Evolutionary conservation across 164 flowering plant genomes (phyloP).

Genomic region (Saururus chinensis): DNA sequence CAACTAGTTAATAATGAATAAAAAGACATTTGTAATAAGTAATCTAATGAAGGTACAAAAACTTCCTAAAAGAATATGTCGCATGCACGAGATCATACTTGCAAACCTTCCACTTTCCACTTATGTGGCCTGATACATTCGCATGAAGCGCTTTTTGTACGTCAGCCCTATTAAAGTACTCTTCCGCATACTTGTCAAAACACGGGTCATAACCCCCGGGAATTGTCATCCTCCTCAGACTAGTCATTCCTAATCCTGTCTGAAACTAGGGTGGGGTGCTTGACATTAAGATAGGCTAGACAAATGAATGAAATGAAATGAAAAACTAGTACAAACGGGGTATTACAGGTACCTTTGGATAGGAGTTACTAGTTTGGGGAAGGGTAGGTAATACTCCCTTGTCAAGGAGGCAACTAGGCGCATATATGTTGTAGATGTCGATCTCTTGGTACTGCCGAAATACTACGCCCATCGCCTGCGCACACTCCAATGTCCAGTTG

Average conservation of each 20-base stretch:
- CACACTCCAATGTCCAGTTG: conserved; percentile 32
- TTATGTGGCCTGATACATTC: conserved; percentile 9
- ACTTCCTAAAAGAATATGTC: background rate
- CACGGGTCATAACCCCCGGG: conserved; percentile 66
- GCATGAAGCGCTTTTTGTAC: conserved; percentile 49
- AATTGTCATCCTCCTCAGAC: conserved; percentile 24
- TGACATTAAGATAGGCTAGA: background rate
- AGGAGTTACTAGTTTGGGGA: background rate
- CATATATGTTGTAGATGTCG: conserved; percentile 63
- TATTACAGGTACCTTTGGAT: background rate
- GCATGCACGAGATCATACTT: conserved; percentile 20
- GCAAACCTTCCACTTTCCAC: conserved; percentile 37
- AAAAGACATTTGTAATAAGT: too few relatives aligned
- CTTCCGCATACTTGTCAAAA: conserved; percentile 27
- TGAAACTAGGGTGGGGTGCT: background rate
- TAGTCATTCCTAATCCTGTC: background rate
- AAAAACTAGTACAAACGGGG: background rate
- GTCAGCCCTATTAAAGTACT: conserved; percentile 46
- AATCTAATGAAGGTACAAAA: background rate
- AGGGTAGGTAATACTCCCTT: background rate
- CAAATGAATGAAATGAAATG: background rate
- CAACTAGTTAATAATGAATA: too few relatives aligned
- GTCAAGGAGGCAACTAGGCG: conserved; percentile 34
- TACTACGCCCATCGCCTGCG: conserved; percentile 20
- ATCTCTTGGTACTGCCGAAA: conserved; percentile 33